Base-by-base conservation (phyloP, 1,284 basidiomycete genomes). In the Ganoderma leucocontextum region DNA sequence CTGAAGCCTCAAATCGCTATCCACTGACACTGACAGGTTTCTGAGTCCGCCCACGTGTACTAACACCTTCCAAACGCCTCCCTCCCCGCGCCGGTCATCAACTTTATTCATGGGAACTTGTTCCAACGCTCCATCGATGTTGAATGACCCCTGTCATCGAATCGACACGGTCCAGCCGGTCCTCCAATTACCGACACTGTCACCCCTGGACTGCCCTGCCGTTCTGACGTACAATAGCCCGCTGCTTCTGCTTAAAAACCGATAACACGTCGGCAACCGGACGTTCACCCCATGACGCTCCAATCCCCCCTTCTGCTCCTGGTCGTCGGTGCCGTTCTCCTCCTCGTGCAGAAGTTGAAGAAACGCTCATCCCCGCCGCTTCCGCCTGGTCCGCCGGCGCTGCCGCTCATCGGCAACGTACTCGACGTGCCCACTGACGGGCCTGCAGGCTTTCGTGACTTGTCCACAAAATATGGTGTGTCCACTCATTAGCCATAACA, bases 401-500 rank as follows among this genome's bases (percentile, higher is more conserved):
- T 68, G 4, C 66, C 66, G 6, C 39, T 68, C 60, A 60, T 68
- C 8, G 63, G 66, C n/a, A 68, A 64, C 41, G 53, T 53, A 6
- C 53, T 64, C 12, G 38, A 64, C 33, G 17, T 64, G 25, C 63
- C 63, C 13, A 64, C n/a, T 1, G 63, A 64, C 35, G 38, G 47
- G 33, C 47, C 39, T 9, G 44, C 12, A 5, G 35, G 35, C n/a
- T 53, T 62, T 25, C 61, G 49, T 15, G 61, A 52, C 22, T 25
- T 62, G 5, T 38, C 49, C 36, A 19, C n/a, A 7, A 36, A 52
- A 35, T 62, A 62, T 39, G 61, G 61, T 53, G 61, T 22, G 47
- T 15, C 12, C 22, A 29, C 17, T 19, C 35, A 13, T 53, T 22
- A 19, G 39, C n/a, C 19, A 7, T 22, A 8, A 35, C 19, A 1